Evolutionary conservation across 768 basidiomycete species (phyloP).

Genomic region (Fistulinella prunicolor): DNA sequence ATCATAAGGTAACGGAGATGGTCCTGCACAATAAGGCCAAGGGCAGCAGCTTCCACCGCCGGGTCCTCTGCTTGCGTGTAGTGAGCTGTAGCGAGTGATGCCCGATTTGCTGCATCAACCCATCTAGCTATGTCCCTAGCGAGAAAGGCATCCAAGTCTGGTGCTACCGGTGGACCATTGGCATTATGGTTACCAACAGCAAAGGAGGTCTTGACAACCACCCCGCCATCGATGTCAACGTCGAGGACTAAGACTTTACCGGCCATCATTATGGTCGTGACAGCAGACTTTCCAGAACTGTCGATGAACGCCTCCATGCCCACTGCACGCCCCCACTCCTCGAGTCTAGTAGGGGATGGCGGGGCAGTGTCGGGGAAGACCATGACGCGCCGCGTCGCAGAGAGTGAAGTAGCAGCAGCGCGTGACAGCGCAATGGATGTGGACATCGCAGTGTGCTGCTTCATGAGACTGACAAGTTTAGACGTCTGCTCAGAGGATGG

Average conservation of each 20-base stretch:
- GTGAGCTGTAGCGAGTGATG: conserved; percentile 17
- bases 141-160: conserved; percentile 59
- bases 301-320: conserved; percentile 80
- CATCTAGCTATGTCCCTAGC: conserved; percentile 54
- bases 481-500: conserved; percentile 54
- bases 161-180: conserved; percentile 42
- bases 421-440: conserved; percentile 28
- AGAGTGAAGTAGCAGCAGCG: conserved; percentile 18
- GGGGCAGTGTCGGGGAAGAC: conserved; percentile 30
- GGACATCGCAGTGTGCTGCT: conserved; percentile 53
- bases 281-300: conserved; percentile 39
- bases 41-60: conserved; percentile 45
- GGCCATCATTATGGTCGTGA: conserved; percentile 59
- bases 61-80: conserved; percentile 46
- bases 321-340: conserved; percentile 57
- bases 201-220: conserved; percentile 70
- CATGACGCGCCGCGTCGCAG: conserved; percentile 15
- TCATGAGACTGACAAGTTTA: conserved; percentile 65
- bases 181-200: conserved; percentile 50
- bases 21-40: conserved; percentile 48
- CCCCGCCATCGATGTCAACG: conserved; percentile 52
- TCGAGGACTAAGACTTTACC: conserved; percentile 83
- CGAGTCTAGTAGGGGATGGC: conserved; percentile 40
- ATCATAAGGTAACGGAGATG: conserved; percentile 68
- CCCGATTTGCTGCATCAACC: conserved; percentile 42